Percentiles rank a stretch among this genome's conserved stretches.
phyloP scores from a whole-genome alignment of 2,329 filamentous ascomycete genomes.

The Ophiosphaerella narmari region DNA sequence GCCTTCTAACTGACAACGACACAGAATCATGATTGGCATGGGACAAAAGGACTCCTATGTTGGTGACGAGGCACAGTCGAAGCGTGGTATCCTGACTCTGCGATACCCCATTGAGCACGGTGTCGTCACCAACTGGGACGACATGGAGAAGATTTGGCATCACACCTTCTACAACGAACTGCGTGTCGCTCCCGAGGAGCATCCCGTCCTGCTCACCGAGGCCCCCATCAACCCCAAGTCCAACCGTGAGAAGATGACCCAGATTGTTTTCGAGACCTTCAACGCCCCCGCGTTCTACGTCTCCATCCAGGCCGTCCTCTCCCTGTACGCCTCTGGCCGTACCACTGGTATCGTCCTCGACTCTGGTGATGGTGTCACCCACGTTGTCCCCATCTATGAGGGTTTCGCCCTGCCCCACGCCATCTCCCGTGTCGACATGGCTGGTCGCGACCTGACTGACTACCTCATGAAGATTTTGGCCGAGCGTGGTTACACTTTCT shows the following conservation, averaged over 20 bases:
- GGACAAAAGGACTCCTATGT: slow-evolving; percentile 99
- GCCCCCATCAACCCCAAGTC: slow-evolving; percentile 99
- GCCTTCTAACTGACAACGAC: slow-evolving; percentile 47
- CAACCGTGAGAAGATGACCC: slow-evolving; percentile 99
- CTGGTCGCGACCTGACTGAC: slow-evolving; percentile 99
- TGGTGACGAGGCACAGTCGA: slow-evolving; percentile 99
- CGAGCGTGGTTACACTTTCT: slow-evolving; percentile 99
- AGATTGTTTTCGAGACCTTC: slow-evolving; percentile 99
- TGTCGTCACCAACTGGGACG: slow-evolving; percentile 99
- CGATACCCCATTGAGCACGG: slow-evolving; percentile 99
- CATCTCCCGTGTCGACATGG: slow-evolving; percentile 99
- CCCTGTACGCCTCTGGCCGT: slow-evolving; percentile 99
- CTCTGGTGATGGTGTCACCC: slow-evolving; percentile 99
- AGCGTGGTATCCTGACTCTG: slow-evolving; percentile 99
- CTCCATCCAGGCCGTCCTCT: slow-evolving; percentile 99
- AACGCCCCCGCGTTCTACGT: slow-evolving; percentile 99
- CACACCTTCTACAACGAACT: slow-evolving; percentile 99
- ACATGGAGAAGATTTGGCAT: slow-evolving; percentile 99
- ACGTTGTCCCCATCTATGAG: slow-evolving; percentile 99
- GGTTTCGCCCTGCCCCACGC: slow-evolving; percentile 99
- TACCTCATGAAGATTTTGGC: slow-evolving; percentile 99
- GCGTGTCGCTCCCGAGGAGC: slow-evolving; percentile 99
- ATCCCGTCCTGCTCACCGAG: slow-evolving; percentile 98
- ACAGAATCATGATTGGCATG: slow-evolving; percentile 99
- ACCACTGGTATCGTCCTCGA: slow-evolving; percentile 99